phyloP scores from a whole-genome alignment of 805 yeast species.

The Metschnikowia borealis region DNA sequence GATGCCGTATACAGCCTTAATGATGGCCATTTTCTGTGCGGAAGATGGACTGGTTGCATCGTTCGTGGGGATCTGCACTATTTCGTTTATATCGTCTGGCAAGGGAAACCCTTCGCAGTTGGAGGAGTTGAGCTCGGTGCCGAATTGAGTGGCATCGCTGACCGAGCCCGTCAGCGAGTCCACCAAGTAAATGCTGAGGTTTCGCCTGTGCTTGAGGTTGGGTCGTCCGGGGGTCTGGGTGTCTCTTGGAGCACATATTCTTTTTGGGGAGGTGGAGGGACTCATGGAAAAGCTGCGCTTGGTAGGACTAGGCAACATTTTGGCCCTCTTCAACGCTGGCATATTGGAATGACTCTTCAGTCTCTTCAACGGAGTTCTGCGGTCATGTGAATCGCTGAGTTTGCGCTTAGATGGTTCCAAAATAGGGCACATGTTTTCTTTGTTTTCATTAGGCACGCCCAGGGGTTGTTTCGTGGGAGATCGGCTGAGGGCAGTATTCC shows the following conservation, averaged over 20 bases:
- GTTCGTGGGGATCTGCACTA: slow-evolving; percentile 56
- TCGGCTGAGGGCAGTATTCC: slow-evolving; percentile 9
- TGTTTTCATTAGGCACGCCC: slow-evolving; percentile 16
- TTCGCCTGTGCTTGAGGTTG: slow-evolving; percentile 21
- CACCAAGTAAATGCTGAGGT: slow-evolving; percentile 44
- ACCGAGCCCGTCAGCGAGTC: slow-evolving; percentile 58
- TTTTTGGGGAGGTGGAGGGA: slow-evolving; percentile 29
- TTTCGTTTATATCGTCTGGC: slow-evolving; percentile 54
- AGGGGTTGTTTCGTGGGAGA: slow-evolving; percentile 11
- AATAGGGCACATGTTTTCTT: slow-evolving; percentile 30
- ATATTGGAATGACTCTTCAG: slow-evolving; percentile 16
- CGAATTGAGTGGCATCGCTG: slow-evolving; percentile 64
- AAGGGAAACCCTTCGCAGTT: slow-evolving; percentile 60
- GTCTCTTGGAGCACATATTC: slow-evolving; percentile 42
- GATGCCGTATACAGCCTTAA: slow-evolving; percentile 25
- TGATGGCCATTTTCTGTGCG: slow-evolving; percentile 38
- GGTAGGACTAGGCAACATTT: slow-evolving; percentile 15
- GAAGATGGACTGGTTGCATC: slow-evolving; percentile 12
- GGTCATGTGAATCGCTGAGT: slow-evolving; percentile 8
- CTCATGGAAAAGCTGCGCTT: not conserved
- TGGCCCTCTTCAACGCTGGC: slow-evolving; percentile 27
- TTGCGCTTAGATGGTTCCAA: slow-evolving; percentile 28
- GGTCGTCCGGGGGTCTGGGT: slow-evolving; percentile 29
- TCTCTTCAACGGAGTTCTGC: slow-evolving; percentile 7
- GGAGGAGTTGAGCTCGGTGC: slow-evolving; percentile 62